These are phyloP conservation scores for Tylopilus sp. DNA, from an alignment of 1,284 basidiomycete genomes.

Conservation along the genomic window DNA sequence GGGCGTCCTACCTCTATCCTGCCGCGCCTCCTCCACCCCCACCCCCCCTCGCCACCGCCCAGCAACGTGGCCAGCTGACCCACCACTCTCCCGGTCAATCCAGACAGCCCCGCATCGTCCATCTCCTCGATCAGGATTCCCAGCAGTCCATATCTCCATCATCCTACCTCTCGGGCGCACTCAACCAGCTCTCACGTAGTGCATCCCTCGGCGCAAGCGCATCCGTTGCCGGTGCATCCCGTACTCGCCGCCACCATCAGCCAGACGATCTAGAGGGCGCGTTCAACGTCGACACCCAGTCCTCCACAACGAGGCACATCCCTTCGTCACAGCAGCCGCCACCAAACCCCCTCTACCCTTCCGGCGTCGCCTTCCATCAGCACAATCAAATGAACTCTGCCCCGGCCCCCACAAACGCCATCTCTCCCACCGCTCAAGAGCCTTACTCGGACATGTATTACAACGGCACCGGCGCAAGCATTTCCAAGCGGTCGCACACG, in stretches of 20 bases:
- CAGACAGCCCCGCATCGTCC: constrained; percentile 58
- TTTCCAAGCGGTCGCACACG: constrained; percentile 54
- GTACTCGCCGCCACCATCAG: constrained; percentile 53
- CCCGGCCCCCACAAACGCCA: constrained; percentile 34
- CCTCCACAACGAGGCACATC: constrained; percentile 34
- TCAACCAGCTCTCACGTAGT: constrained; percentile 58
- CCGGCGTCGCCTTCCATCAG: constrained; percentile 53
- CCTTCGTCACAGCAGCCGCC: constrained; percentile 16
- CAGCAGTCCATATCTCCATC: constrained; percentile 38
- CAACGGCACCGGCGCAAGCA: constrained; percentile 44
- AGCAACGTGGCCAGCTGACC: constrained; percentile 29
- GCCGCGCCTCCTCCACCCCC: constrained; percentile 44
- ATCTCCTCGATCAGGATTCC: constrained; percentile 62
- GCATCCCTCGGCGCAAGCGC: constrained; percentile 55
- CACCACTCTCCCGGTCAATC: constrained; percentile 29
- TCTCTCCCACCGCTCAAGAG: constrained; percentile 40
- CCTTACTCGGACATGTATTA: constrained; percentile 66
- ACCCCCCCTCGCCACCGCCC: constrained; percentile 23
- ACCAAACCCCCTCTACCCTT: constrained; percentile 53
- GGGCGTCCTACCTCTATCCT: constrained; percentile 42
- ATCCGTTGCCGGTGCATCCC: constrained; percentile 42
- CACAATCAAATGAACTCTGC: constrained; percentile 33
- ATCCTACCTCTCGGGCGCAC: constrained; percentile 51
- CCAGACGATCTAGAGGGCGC: constrained; percentile 70
- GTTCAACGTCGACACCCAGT: constrained; percentile 49